Percentiles rank a stretch among this genome's conserved stretches.
These are phyloP conservation scores for Rosa multiflora DNA, from an alignment of 306 rosid species.

Conservation along the genomic window DNA sequence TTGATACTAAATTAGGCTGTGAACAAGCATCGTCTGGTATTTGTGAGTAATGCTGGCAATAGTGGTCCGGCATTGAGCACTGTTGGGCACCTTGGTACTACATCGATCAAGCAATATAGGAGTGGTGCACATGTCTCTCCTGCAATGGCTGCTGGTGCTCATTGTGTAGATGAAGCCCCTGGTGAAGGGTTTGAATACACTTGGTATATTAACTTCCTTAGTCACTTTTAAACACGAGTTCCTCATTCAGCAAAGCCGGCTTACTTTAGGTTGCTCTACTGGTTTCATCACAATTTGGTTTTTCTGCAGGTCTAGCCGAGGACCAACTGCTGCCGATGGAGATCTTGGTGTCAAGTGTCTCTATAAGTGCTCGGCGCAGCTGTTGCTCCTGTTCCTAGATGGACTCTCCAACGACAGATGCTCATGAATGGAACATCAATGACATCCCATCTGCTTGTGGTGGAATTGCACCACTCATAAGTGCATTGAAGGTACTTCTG, in stretches of 20 bases:
- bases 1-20: conserved; percentile 59
- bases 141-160: conserved; percentile 98
- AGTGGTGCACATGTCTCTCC: conserved; percentile 96
- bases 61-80: conserved; percentile 97
- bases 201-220: conserved; percentile 54
- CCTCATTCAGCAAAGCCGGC: not conserved
- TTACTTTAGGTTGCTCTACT: conserved; percentile 18
- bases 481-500: conserved; percentile 86
- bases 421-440: conserved; percentile 99
- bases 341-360: conserved; percentile 66
- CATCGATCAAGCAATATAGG: conserved; percentile 79
- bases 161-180: conserved; percentile 89
- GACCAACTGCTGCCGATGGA: conserved; percentile 91
- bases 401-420: conserved; percentile 98
- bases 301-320: conserved; percentile 92
- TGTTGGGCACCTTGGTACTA: conserved; percentile 96
- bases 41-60: conserved; percentile 98
- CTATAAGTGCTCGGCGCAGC: conserved; percentile 98
- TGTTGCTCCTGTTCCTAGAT: conserved; percentile 97
- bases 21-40: conserved; percentile 79
- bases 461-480: conserved; percentile 82
- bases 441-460: conserved; percentile 99
- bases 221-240: conserved; percentile 15
- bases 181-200: conserved; percentile 95
- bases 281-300: conserved; percentile 17